These are phyloP conservation scores for Onygenales sp. DNA, from an alignment of 2,329 filamentous ascomycete species.

Conservation along the genomic window DNA sequence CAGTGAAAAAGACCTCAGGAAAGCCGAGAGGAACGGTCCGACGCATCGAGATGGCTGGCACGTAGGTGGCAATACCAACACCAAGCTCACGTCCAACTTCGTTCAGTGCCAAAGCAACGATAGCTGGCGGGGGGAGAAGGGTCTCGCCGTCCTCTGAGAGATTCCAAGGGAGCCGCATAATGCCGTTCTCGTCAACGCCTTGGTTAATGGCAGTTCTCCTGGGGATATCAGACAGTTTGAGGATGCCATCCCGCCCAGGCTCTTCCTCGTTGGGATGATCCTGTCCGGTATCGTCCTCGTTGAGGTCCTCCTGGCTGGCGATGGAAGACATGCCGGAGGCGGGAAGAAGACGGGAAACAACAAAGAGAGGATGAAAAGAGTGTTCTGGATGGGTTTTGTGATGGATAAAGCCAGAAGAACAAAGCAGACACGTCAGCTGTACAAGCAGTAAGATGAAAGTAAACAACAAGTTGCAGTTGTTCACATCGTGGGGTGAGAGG, in stretches of 20 bases:
- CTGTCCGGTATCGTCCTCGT: too few relatives aligned
- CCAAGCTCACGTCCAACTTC: constrained; percentile 4
- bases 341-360: too few relatives aligned
- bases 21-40: background rate
- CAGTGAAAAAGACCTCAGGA: constrained; percentile 3
- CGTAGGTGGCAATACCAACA: background rate
- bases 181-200: background rate
- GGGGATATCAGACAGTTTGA: background rate
- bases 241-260: background rate
- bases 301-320: too few relatives aligned
- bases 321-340: too few relatives aligned
- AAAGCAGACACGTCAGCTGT: too few relatives aligned
- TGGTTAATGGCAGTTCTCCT: background rate
- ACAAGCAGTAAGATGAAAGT: too few relatives aligned
- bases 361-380: too few relatives aligned
- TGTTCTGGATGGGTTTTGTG: too few relatives aligned
- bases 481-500: too few relatives aligned
- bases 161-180: background rate
- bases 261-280: too few relatives aligned
- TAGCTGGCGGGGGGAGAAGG: constrained; percentile 1
- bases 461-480: too few relatives aligned
- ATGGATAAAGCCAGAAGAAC: too few relatives aligned
- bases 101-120: constrained; percentile 2
- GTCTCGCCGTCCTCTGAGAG: background rate
- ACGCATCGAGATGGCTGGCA: background rate